phyloP scores from a whole-genome alignment of 345 rosid species.

The Anacardium occidentale region DNA sequence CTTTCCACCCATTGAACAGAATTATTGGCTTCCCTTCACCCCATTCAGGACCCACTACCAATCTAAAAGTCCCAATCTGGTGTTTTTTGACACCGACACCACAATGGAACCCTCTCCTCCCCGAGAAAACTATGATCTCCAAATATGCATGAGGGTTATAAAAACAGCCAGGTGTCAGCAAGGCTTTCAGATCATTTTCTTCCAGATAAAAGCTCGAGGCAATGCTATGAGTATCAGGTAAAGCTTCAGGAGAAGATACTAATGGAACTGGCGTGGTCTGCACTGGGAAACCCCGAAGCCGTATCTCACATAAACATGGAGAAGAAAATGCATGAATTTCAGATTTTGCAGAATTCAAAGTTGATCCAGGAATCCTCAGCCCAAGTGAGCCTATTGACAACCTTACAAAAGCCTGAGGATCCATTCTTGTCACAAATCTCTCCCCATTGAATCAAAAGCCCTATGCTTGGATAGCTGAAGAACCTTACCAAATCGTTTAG shows the following conservation, averaged over 20 bases:
- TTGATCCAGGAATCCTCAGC: constrained; percentile 58
- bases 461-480: constrained; percentile 30
- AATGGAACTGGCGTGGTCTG: constrained; percentile 73
- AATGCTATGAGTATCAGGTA: constrained; percentile 71
- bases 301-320: constrained; percentile 75
- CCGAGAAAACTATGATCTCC: constrained; percentile 62
- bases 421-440: constrained; percentile 62
- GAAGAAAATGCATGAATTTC: constrained; percentile 50
- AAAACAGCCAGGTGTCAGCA: constrained; percentile 78
- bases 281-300: constrained; percentile 86
- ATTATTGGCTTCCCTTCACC: constrained; percentile 65
- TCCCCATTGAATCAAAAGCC: constrained; percentile 46
- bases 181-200: constrained; percentile 81
- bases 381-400: constrained; percentile 82
- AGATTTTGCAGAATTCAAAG: constrained; percentile 40
- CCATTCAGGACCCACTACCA: constrained; percentile 93
- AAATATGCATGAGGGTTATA: constrained; percentile 61
- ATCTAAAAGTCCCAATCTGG: constrained; percentile 74
- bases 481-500: constrained; percentile 20
- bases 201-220: constrained; percentile 89
- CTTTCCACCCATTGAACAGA: constrained; percentile 88
- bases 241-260: constrained; percentile 63
- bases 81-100: constrained; percentile 79
- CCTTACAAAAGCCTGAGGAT: constrained; percentile 94
- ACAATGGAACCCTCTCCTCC: constrained; percentile 66